phyloP scores from a whole-genome alignment of 768 basidiomycete species.

The Suillus sp. region DNA sequence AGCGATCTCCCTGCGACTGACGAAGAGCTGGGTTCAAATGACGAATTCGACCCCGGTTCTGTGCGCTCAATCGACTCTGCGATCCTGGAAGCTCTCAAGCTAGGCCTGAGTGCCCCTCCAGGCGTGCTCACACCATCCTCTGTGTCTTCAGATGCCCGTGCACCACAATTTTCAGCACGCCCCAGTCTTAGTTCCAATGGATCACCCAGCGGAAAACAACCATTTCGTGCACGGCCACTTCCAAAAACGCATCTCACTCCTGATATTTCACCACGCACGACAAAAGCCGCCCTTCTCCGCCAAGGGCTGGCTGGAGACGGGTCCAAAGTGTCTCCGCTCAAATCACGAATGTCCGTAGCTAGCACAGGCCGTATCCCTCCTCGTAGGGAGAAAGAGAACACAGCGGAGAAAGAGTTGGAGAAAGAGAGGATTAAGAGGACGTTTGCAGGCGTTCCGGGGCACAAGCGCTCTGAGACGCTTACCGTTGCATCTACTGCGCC shows the following conservation, averaged over 20 bases:
- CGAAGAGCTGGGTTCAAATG: conserved; percentile 31
- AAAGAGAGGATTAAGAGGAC: conserved; percentile 65
- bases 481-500: conserved; percentile 74
- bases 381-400: conserved; percentile 32
- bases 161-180: conserved; percentile 27
- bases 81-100: conserved; percentile 46
- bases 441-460: conserved; percentile 80
- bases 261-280: conserved; percentile 76
- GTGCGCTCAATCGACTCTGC: conserved; percentile 49
- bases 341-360: conserved; percentile 33
- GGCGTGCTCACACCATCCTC: conserved; percentile 43
- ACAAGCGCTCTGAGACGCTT: conserved; percentile 71
- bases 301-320: conserved; percentile 55
- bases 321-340: conserved; percentile 19
- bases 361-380: conserved; percentile 37
- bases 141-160: conserved; percentile 25
- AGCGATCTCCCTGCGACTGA: conserved; percentile 57
- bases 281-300: conserved; percentile 72
- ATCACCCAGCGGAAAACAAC: conserved; percentile 46
- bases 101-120: conserved; percentile 43
- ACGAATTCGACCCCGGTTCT: conserved; percentile 38
- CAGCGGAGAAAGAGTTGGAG: conserved; percentile 49
- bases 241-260: conserved; percentile 64
- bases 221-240: conserved; percentile 68
- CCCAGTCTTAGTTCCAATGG: conserved; percentile 35